Evolutionary conservation across 139 green algal genomes (phyloP).

Genomic region (Micromonas pusilla): DNA sequence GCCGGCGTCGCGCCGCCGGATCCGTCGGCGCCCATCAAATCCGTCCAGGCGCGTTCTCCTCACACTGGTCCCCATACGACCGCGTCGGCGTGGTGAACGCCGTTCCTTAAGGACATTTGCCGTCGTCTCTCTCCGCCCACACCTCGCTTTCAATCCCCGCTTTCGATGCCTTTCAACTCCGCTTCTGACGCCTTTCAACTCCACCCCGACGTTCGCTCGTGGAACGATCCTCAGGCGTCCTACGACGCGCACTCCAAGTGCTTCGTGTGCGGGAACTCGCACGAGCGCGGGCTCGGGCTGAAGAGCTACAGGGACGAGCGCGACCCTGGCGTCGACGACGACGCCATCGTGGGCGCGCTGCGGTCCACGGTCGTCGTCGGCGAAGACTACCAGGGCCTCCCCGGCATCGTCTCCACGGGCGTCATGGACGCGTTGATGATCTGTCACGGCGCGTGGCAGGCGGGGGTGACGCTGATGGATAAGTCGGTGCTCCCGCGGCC

Average conservation of each 20-base stretch:
- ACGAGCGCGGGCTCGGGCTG: background rate
- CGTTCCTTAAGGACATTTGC: too few species aligned
- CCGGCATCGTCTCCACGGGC: slow-evolving; percentile 6
- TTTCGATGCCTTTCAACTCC: too few species aligned
- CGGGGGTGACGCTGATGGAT: slow-evolving; percentile 14
- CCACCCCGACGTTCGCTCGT: too few species aligned
- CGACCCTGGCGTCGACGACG: background rate
- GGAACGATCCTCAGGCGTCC: too few species aligned
- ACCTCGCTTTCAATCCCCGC: too few species aligned
- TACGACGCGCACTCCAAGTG: background rate
- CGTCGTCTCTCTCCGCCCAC: too few species aligned
- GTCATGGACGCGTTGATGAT: background rate
- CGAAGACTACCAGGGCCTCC: background rate
- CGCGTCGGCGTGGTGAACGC: too few species aligned
- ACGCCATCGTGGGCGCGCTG: background rate
- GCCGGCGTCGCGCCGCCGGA: background rate
- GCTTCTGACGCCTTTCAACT: too few species aligned
- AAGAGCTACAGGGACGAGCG: background rate
- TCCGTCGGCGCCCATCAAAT: too few species aligned
- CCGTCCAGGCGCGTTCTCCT: too few species aligned
- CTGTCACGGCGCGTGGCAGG: background rate
- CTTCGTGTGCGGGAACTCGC: background rate
- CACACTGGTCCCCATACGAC: too few species aligned
- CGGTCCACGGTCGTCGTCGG: background rate
- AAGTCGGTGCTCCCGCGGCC: background rate